A percentile compares a stretch with the other conserved stretches of the same genome.
phyloP scores from a whole-genome alignment of 495 filamentous ascomycete species.

The Acidomyces sp. region DNA sequence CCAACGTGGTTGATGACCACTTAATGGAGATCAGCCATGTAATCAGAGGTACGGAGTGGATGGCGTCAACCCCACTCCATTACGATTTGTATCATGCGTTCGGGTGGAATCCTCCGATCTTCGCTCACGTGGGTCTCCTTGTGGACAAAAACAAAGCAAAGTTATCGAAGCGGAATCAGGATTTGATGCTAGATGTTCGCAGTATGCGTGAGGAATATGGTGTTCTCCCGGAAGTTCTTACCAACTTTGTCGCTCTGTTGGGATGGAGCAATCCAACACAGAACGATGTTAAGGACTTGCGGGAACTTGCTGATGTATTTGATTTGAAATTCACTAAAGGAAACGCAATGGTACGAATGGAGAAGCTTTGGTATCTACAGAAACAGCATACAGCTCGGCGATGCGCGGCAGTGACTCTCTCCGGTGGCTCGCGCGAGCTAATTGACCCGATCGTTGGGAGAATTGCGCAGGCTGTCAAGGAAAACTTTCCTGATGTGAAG shows the following conservation, averaged over 20 bases:
- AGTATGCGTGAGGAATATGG: conserved; percentile 51
- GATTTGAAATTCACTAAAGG: conserved; percentile 74
- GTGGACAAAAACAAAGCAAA: conserved; percentile 64
- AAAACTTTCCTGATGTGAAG: conserved; percentile 10
- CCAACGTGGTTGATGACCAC: conserved; percentile 93
- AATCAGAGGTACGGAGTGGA: conserved; percentile 86
- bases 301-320: conserved; percentile 60
- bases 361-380: conserved; percentile 73
- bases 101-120: conserved; percentile 68
- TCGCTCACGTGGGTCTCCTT: conserved; percentile 81
- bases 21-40: conserved; percentile 92
- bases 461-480: conserved; percentile 22
- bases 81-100: conserved; percentile 77
- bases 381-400: conserved; percentile 44
- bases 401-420: conserved; percentile 13
- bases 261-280: conserved; percentile 67
- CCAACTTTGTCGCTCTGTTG: conserved; percentile 73
- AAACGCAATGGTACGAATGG: conserved; percentile 69
- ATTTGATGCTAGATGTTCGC: conserved; percentile 51
- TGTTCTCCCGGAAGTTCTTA: conserved; percentile 58
- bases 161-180: conserved; percentile 66
- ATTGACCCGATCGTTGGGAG: conserved; percentile 38
- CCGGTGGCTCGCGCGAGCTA: conserved; percentile 14
- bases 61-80: conserved; percentile 84
- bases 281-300: conserved; percentile 55